Evolutionary conservation across 352 stramenopile genomes (phyloP).

Genomic region (Globisporangium spinosum): DNA sequence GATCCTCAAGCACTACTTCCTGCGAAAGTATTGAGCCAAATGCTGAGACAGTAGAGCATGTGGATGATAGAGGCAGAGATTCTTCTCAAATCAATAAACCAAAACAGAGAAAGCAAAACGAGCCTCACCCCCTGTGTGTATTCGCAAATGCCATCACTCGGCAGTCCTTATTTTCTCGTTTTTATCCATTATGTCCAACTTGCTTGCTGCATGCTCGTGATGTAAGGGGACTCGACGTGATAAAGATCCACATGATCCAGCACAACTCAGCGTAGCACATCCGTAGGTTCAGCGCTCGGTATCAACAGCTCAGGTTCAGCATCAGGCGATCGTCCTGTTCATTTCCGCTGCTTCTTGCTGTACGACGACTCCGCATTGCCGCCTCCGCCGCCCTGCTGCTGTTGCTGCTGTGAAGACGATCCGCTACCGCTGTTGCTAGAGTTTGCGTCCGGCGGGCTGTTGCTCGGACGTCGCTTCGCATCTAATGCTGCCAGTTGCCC

Average conservation of each 20-base stretch:
- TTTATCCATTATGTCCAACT: constrained; percentile 1
- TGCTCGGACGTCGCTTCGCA: constrained; percentile 60
- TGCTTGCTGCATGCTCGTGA: background rate
- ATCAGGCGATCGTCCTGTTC: constrained; percentile 4
- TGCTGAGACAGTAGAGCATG: background rate
- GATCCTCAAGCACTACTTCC: constrained; percentile 77
- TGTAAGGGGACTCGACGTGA: background rate
- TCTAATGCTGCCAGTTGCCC: constrained; percentile 78
- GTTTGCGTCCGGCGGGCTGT: constrained; percentile 28
- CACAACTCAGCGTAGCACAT: background rate
- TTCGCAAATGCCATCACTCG: background rate
- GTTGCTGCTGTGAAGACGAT: constrained; percentile 18
- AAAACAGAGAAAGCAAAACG: background rate
- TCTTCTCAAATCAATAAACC: background rate
- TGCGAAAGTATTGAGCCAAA: constrained; percentile 61
- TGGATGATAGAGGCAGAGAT: background rate
- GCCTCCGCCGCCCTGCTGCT: constrained; percentile 12
- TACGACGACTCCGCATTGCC: constrained; percentile 27
- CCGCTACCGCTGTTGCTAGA: constrained; percentile 34
- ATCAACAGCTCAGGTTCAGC: background rate
- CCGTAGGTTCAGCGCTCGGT: background rate
- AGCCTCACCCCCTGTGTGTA: constrained; percentile 4
- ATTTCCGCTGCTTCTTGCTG: constrained; percentile 63
- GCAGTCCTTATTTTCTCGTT: constrained; percentile 10
- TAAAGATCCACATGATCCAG: background rate